Evolutionary conservation across 2,329 filamentous ascomycete species (phyloP).

Genomic region (Ophiognomonia clavigignenti-juglandacearum): DNA sequence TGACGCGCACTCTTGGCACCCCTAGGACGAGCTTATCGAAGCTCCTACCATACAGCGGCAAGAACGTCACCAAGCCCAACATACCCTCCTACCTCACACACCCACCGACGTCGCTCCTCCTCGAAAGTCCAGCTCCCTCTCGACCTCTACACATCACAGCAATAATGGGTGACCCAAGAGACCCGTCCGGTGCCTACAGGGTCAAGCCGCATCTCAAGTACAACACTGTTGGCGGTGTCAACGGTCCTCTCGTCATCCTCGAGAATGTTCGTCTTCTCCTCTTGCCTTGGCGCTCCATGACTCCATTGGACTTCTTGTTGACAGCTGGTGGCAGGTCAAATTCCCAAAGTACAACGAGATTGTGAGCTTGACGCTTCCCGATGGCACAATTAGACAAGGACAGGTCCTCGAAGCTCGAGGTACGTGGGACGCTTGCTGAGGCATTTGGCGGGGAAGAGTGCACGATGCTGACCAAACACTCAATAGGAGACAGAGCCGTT

Average conservation of each 20-base stretch:
- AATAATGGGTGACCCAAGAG: slow-evolving; percentile 52
- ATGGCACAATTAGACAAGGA: slow-evolving; percentile 89
- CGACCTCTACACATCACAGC: slow-evolving; percentile 5
- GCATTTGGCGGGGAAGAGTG: slow-evolving; percentile 5
- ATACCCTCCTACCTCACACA: slow-evolving; percentile 12
- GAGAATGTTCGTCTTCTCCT: slow-evolving; percentile 68
- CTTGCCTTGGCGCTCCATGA: slow-evolving; percentile 15
- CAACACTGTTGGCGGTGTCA: slow-evolving; percentile 98
- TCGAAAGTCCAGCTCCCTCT: slow-evolving; percentile 1
- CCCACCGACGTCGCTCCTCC: not conserved
- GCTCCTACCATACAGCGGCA: too few species aligned
- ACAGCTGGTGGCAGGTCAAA: slow-evolving; percentile 69
- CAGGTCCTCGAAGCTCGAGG: slow-evolving; percentile 97
- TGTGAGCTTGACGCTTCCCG: slow-evolving; percentile 88
- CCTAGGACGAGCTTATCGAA: too few species aligned
- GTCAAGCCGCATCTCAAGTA: slow-evolving; percentile 69
- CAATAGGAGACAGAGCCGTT: slow-evolving; percentile 79
- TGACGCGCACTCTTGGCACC: too few species aligned
- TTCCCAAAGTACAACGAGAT: slow-evolving; percentile 97
- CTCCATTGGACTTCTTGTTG: slow-evolving; percentile 17
- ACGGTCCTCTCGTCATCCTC: slow-evolving; percentile 94
- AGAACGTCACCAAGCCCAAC: too few species aligned
- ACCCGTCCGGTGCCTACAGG: slow-evolving; percentile 53
- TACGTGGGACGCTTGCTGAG: slow-evolving; percentile 34
- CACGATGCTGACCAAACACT: slow-evolving; percentile 3